These are phyloP conservation scores for Populus hybrid DNA, from an alignment of 441 rosid genomes.

Conservation along the genomic window DNA sequence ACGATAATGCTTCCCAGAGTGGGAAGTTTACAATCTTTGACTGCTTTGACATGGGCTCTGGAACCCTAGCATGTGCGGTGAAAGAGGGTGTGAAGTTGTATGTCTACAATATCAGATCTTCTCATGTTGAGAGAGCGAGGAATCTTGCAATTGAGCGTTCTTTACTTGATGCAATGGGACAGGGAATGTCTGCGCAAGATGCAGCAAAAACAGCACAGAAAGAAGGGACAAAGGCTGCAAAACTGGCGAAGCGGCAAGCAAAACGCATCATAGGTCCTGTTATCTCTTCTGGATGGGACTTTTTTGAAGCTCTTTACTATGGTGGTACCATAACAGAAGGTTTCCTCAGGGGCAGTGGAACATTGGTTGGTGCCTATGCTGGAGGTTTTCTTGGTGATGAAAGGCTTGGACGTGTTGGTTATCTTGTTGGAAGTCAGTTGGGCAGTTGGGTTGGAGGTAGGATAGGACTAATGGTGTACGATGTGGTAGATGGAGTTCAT, in stretches of 20 bases:
- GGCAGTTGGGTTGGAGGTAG: slow-evolving; percentile 98
- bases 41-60: slow-evolving; percentile 90
- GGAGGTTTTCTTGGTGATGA: slow-evolving; percentile 76
- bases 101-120: slow-evolving; percentile 67
- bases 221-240: slow-evolving; percentile 87
- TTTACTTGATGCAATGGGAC: slow-evolving; percentile 55
- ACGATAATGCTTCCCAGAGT: slow-evolving; percentile 75
- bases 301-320: slow-evolving; percentile 84
- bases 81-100: slow-evolving; percentile 92
- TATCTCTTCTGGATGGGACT: slow-evolving; percentile 91
- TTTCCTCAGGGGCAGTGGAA: slow-evolving; percentile 77
- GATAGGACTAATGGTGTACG: slow-evolving; percentile 83
- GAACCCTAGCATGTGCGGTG: slow-evolving; percentile 70
- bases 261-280: slow-evolving; percentile 87
- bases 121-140: slow-evolving; percentile 72
- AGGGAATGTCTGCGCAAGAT: slow-evolving; percentile 52
- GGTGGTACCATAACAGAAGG: slow-evolving; percentile 89
- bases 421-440: slow-evolving; percentile 80
- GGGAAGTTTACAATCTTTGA: slow-evolving; percentile 78
- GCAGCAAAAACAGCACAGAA: slow-evolving; percentile 66
- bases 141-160: slow-evolving; percentile 61
- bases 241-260: slow-evolving; percentile 67
- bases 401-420: slow-evolving; percentile 77
- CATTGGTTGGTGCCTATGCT: slow-evolving; percentile 69
- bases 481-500: slow-evolving; percentile 61